Conservation (phyloP, 306 rosid species). For the Medicago arabica region DNA sequence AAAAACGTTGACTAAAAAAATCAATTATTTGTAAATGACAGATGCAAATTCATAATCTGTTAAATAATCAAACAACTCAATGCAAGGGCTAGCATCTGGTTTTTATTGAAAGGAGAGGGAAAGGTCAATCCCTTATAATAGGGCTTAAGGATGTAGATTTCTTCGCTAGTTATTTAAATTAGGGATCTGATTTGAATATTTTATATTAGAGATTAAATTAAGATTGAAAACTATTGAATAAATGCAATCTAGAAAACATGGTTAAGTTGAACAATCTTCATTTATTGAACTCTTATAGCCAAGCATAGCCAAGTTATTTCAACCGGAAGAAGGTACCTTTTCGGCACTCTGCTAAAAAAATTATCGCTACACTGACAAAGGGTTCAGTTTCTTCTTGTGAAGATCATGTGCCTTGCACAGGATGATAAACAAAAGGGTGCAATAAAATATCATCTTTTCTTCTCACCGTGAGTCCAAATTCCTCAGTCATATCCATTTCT, state of each 20-base stretch:
- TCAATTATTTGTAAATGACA: too few species aligned
- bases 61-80: too few species aligned
- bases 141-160: not conserved
- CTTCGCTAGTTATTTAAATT: not conserved
- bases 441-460: slow-evolving; percentile 28
- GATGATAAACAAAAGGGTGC: not conserved
- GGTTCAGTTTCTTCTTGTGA: slow-evolving; percentile 1
- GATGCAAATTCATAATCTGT: too few species aligned
- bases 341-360: not conserved
- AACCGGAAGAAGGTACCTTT: not conserved
- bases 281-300: not conserved
- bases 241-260: too few species aligned
- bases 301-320: not conserved
- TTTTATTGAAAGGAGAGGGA: not conserved
- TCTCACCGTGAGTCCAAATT: slow-evolving; percentile 34
- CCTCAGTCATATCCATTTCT: slow-evolving; percentile 37
- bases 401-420: slow-evolving; percentile 5
- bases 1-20: too few species aligned
- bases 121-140: not conserved
- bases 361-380: not conserved
- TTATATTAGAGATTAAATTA: too few species aligned
- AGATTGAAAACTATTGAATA: too few species aligned
- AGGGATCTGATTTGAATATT: not conserved
- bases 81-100: not conserved
- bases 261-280: too few species aligned